Evolutionary conservation across 2,329 filamentous ascomycete genomes (phyloP), one percentile per base, ranked within the genome.

Genomic region (Trichoderma harzianum): DNA sequence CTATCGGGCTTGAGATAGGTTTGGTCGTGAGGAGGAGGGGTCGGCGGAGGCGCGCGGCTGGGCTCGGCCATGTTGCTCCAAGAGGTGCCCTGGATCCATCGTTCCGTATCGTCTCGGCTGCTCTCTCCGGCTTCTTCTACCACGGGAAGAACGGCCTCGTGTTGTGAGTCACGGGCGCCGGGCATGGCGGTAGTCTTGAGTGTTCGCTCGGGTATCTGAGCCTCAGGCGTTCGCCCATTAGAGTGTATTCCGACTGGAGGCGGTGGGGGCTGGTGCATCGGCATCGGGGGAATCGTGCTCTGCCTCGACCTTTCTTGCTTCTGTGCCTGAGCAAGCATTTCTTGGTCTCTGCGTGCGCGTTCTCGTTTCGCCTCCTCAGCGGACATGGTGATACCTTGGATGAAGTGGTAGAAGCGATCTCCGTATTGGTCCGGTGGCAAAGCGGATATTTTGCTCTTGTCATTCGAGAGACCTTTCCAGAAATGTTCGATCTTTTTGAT

Each of bases 401-500:
- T 95, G 80, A 99, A 99, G 75, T 93, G 92, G 79, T 97, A 88
- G 80, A 99, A 99, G 6, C 96, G 91, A 72, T 98, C 94, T 32
- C 96, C 96, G 78, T 99, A 99, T 71, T 93, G 88, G 73, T 94
- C 90, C 0, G 96, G 95, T 0, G 95, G 93, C 28, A 98, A 91
- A 2, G 96, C 94, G 0, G 95, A 98, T 73, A 99, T 98, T 79
- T 98, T 91, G 39, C 89, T 90, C 77, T 93, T 91, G 77, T 96
- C 93, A 77, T 90, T 89, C 3, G 92, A 93, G 72, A 98, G 85
- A 47, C 96, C 95, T 84, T 99, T 99, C 92, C 95, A 96, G 83
- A 98, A 96, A 82, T 98, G 92, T 82, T 99, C 96, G 73, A 95
- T 89, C 79, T 96, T 95, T 84, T 99, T 99, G 82, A 97, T 89